phyloP scores from a whole-genome alignment of 768 basidiomycete genomes.

The Lanmaoa rubissima region DNA sequence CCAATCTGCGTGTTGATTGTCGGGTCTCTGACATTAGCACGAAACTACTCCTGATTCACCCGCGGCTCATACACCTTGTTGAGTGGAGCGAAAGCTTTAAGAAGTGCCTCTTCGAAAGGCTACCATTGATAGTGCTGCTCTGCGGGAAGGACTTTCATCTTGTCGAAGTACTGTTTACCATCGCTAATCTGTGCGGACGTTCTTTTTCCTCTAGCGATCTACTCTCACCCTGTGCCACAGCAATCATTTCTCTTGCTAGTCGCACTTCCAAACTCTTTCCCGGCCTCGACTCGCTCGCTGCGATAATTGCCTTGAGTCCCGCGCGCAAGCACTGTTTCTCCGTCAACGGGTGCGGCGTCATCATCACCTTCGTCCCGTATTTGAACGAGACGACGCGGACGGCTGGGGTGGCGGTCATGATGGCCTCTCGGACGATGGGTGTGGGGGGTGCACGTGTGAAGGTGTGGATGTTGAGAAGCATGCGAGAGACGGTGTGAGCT shows the following conservation, averaged over 20 bases:
- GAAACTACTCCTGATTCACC: too few species aligned
- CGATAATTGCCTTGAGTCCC: constrained; percentile 71
- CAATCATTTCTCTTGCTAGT: constrained; percentile 76
- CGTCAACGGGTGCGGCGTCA: constrained; percentile 67
- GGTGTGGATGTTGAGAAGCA: constrained; percentile 69
- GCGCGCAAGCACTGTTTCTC: constrained; percentile 76
- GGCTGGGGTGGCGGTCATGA: constrained; percentile 66
- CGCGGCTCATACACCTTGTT: too few species aligned
- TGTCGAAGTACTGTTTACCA: constrained; percentile 54
- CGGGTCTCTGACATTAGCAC: too few species aligned
- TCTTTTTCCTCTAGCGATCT: constrained; percentile 59
- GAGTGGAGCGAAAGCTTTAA: too few species aligned
- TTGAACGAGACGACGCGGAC: constrained; percentile 60
- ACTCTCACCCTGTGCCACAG: constrained; percentile 61
- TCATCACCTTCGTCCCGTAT: constrained; percentile 61
- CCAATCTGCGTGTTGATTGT: too few species aligned
- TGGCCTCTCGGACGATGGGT: constrained; percentile 73
- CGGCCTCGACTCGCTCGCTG: constrained; percentile 53
- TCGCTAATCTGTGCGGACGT: constrained; percentile 63
- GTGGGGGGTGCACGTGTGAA: constrained; percentile 77
- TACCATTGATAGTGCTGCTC: too few species aligned
- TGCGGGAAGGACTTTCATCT: too few species aligned
- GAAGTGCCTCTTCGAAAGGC: too few species aligned
- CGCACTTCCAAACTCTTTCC: constrained; percentile 65
- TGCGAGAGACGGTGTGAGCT: constrained; percentile 51